These are phyloP conservation scores for Boletus smithii DNA, from an alignment of 1,284 basidiomycete species.

Conservation along the genomic window DNA sequence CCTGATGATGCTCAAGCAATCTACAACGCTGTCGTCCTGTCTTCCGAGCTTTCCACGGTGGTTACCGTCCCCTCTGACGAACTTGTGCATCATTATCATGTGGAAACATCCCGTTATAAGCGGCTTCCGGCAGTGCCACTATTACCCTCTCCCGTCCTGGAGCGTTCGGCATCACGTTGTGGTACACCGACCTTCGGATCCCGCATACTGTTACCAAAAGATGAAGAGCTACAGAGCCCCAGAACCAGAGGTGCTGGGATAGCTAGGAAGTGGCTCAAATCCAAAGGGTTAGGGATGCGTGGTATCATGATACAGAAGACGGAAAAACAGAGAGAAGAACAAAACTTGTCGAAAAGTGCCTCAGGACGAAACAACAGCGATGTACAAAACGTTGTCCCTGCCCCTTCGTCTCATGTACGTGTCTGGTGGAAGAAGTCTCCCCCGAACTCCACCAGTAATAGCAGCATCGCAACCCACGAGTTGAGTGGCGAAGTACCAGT, in stretches of 20 bases:
- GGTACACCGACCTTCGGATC: constrained; percentile 60
- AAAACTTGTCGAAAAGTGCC: constrained; percentile 1
- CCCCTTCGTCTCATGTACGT: constrained; percentile 21
- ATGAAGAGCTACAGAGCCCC: constrained; percentile 25
- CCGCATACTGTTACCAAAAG: constrained; percentile 31
- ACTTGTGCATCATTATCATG: constrained; percentile 11
- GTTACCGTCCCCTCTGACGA: constrained; percentile 25
- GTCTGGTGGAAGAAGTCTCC: constrained; percentile 34
- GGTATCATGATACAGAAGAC: constrained; percentile 22
- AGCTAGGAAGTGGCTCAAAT: constrained; percentile 31
- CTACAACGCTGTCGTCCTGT: constrained; percentile 20
- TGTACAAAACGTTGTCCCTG: constrained; percentile 1
- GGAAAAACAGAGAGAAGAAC: constrained; percentile 24
- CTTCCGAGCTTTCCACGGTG: constrained; percentile 20
- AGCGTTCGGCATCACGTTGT: constrained; percentile 42
- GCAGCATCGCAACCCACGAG: constrained; percentile 11
- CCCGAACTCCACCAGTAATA: constrained; percentile 9
- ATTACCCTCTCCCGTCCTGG: constrained; percentile 19
- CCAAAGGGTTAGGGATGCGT: constrained; percentile 31
- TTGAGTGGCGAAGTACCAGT: constrained; percentile 5
- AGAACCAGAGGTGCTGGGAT: constrained; percentile 11
- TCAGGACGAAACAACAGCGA: constrained; percentile 9
- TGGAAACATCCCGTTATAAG: constrained; percentile 21
- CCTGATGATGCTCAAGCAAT: constrained; percentile 35
- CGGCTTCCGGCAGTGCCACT: constrained; percentile 8